These are phyloP conservation scores for Eimeria sp. DNA, from an alignment of 169 alveolate species.

Conservation along the genomic window DNA sequence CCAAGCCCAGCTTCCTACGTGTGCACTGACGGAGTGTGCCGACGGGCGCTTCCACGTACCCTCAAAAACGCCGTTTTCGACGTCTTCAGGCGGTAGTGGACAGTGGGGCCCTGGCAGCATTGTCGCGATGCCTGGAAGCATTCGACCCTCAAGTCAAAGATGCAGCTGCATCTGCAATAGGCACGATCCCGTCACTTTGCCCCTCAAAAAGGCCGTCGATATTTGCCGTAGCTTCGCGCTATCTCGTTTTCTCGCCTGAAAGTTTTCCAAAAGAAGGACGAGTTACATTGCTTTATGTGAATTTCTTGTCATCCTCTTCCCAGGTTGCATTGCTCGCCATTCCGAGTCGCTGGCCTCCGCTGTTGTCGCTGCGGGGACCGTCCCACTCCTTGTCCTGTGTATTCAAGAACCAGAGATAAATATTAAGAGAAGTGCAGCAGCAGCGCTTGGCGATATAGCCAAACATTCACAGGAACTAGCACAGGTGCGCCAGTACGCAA, in stretches of 20 bases:
- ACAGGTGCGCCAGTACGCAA: slow-evolving; percentile 85
- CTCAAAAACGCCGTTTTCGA: neutral
- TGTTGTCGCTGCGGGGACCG: slow-evolving; percentile 97
- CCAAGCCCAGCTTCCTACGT: neutral
- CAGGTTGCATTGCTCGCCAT: slow-evolving; percentile 96
- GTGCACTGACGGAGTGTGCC: neutral
- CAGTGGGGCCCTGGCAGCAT: slow-evolving; percentile 96
- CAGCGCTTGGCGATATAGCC: slow-evolving; percentile 96
- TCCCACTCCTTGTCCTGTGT: slow-evolving; percentile 95
- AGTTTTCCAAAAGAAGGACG: neutral
- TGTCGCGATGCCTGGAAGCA: slow-evolving; percentile 96
- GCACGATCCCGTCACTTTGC: slow-evolving; percentile 45
- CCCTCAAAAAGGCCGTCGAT: neutral
- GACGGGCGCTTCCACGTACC: neutral
- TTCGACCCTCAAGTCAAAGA: slow-evolving; percentile 97
- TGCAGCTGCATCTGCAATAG: slow-evolving; percentile 94
- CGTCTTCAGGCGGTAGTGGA: slow-evolving; percentile 92
- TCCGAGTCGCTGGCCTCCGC: slow-evolving; percentile 94
- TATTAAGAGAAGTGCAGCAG: slow-evolving; percentile 88
- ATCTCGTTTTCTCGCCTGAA: neutral
- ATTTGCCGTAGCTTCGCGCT: neutral
- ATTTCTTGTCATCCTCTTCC: neutral
- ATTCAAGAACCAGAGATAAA: slow-evolving; percentile 96
- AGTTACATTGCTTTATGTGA: neutral
- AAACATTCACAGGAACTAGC: slow-evolving; percentile 94